A percentile compares a stretch with the other conserved stretches of the same genome.
Conservation (phyloP, 768 basidiomycete species). For the Lactarius psammicola region DNA sequence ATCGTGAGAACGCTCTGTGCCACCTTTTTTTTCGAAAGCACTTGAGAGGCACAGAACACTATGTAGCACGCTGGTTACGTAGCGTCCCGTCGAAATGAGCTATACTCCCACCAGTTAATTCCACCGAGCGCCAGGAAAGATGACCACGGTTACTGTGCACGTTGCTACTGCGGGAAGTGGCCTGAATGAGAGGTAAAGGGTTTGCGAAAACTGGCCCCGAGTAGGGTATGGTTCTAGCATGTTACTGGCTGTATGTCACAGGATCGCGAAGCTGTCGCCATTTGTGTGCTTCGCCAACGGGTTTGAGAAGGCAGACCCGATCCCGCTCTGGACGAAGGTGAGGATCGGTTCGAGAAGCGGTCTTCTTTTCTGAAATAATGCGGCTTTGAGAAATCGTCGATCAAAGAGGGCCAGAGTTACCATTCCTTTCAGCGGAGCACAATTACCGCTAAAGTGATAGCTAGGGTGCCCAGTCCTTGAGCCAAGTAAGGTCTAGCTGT, state of each 20-base stretch:
- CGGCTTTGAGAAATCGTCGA: constrained; percentile 19
- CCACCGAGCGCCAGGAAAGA: neutral
- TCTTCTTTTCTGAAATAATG: neutral
- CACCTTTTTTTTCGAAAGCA: neutral
- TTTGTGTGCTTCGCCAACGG: neutral
- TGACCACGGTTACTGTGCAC: neutral
- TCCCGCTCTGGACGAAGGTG: constrained; percentile 9
- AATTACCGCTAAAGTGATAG: constrained; percentile 5
- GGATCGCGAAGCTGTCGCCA: neutral
- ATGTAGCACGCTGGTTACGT: neutral
- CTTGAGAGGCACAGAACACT: neutral
- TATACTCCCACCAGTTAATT: neutral
- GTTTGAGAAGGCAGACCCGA: constrained; percentile 4
- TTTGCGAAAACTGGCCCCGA: neutral
- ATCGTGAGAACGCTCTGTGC: neutral
- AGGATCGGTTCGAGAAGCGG: constrained; percentile 19
- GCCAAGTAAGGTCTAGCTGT: neutral
- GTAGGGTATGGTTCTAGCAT: neutral
- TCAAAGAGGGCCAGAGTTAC: constrained; percentile 5
- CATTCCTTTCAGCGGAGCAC: neutral
- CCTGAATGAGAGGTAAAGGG: neutral
- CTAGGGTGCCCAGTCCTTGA: neutral
- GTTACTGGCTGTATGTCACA: neutral
- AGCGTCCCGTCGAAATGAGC: neutral
- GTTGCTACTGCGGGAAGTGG: neutral